Evolutionary conservation across 768 basidiomycete species (phyloP), one percentile per base, ranked within the genome.

Genomic region (Daedalea quercina): DNA sequence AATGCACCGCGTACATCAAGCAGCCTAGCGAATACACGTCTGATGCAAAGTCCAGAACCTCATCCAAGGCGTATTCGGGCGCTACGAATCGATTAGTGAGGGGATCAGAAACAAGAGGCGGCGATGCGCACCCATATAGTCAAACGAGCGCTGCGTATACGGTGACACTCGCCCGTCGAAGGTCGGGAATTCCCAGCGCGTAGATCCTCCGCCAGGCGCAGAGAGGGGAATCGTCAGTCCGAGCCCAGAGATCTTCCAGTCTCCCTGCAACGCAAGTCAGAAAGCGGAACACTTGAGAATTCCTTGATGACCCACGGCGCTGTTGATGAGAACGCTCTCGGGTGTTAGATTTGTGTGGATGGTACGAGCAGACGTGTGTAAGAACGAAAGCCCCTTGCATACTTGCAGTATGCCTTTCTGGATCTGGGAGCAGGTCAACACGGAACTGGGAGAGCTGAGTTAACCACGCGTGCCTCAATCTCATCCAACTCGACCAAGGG

Each of bases 371-470:
- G 92, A 94, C 11, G 81, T 83, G 70, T 99, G 96, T 15, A 99
- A 71, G 69, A 99, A 99, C 3, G 81, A 79, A 22, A 93, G 78
- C 12, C 90, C 90, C 69, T 90, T 91, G 79, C 87, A 88, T 11
- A 99, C 69, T 66, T 98, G 96, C 40, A 97, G 74, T 28, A 95
- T 85, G 13, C 96, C 96, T 69, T 98, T 98, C 66, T 97, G 96
- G 35, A 97, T 93, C 89, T 92, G 55, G 3, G 31, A 43, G 17
- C 46, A 13, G 59, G 54, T 48, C 56, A 54, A 43, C 54, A 25
- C 45, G 26, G 51, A 45, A 26, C 37, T 20, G 13, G 1, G 25
- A n/a, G 22, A 19, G 11, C 15, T 17, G 9, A 45, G 33, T 23
- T 9, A 40, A 3, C 12, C 44, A 15, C 4, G 70, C 77, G 55